Conservation (phyloP, 2,329 filamentous ascomycete genomes). For the Graphium sp. region DNA sequence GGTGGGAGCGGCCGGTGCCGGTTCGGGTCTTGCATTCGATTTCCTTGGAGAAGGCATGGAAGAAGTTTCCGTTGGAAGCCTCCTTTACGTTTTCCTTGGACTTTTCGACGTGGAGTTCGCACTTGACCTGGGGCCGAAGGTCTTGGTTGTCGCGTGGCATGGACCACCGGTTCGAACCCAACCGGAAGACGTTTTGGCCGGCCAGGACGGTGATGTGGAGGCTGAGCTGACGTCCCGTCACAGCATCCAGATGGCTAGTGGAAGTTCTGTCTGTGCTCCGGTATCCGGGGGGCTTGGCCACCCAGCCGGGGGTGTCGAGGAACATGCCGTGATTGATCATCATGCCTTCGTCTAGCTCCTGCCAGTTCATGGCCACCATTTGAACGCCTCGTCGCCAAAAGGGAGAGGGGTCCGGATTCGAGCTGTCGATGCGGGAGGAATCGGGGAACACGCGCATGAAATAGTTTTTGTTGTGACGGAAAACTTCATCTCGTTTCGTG, state of each 20-base stretch:
- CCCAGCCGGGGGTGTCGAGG: conserved; percentile 67
- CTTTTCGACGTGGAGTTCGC: conserved; percentile 66
- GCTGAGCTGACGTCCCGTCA: conserved; percentile 38
- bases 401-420: conserved; percentile 84
- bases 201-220: conserved; percentile 59
- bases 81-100: conserved; percentile 17
- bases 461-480: conserved; percentile 72
- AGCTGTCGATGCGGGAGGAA: conserved; percentile 61
- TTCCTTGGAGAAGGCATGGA: conserved; percentile 19
- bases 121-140: conserved; percentile 58
- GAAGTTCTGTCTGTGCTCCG: conserved; percentile 27
- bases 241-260: conserved; percentile 24
- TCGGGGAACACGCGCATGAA: conserved; percentile 89
- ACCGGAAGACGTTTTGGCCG: conserved; percentile 45
- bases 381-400: conserved; percentile 93
- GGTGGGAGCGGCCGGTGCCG: conserved; percentile 33
- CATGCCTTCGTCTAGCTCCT: conserved; percentile 83
- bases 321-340: conserved; percentile 99
- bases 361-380: conserved; percentile 97
- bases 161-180: background rate
- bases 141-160: conserved; percentile 7
- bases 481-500: conserved; percentile 58
- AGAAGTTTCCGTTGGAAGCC: conserved; percentile 8
- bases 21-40: conserved; percentile 44
- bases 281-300: conserved; percentile 67